Percentiles rank a stretch among this genome's conserved stretches.
Evolutionary conservation across 2,329 filamentous ascomycete genomes (phyloP).

Genomic region (Pezicula radicicola): DNA sequence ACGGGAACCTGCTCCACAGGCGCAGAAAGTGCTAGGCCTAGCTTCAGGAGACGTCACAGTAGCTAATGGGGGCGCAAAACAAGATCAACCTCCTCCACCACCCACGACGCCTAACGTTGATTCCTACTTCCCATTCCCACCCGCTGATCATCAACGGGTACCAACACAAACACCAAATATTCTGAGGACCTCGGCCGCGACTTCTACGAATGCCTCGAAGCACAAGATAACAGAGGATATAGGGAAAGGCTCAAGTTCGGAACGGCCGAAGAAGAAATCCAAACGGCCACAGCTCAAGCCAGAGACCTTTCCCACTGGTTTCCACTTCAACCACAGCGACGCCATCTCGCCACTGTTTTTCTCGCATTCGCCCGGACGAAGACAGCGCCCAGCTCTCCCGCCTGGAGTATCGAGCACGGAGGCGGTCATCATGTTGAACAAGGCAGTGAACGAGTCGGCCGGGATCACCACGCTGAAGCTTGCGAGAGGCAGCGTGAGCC

Average conservation of each 20-base stretch:
- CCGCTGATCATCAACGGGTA: slow-evolving; percentile 5
- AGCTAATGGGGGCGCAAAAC: not conserved
- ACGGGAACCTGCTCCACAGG: not conserved
- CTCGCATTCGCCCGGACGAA: slow-evolving; percentile 37
- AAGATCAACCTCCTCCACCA: not conserved
- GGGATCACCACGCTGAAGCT: slow-evolving; percentile 52
- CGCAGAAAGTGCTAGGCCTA: not conserved
- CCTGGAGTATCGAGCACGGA: slow-evolving; percentile 19
- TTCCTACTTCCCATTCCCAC: not conserved
- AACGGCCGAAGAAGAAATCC: slow-evolving; percentile 24
- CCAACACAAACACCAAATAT: not conserved
- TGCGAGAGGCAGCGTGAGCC: slow-evolving; percentile 49
- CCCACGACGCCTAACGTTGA: not conserved
- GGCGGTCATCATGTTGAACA: slow-evolving; percentile 20
- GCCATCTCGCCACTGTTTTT: slow-evolving; percentile 51
- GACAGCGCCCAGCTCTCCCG: slow-evolving; percentile 37
- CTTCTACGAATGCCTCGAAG: slow-evolving; percentile 17
- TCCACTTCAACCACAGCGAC: slow-evolving; percentile 3
- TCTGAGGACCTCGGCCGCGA: not conserved
- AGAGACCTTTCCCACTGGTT: slow-evolving; percentile 26
- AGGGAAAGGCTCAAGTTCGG: slow-evolving; percentile 11
- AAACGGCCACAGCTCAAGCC: slow-evolving; percentile 20
- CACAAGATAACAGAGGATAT: slow-evolving; percentile 16
- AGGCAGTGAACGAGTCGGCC: slow-evolving; percentile 15
- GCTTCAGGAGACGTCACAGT: too few species aligned